Conservation (phyloP, 2,329 filamentous ascomycete species). For the Ceratocystis diversiconidia region DNA sequence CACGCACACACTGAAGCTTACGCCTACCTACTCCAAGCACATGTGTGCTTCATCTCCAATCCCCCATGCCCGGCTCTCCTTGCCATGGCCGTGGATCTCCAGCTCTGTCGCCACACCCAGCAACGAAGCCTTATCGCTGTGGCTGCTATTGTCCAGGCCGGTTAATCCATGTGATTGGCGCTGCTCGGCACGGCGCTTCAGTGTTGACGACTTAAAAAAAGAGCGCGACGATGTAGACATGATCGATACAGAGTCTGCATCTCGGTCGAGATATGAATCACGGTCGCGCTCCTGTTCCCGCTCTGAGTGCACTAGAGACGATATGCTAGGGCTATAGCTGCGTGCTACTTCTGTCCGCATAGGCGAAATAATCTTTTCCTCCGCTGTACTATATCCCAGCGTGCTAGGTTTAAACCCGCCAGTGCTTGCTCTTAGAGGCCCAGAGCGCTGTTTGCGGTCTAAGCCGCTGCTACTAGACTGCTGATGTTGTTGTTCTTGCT, state of each 20-base stretch:
- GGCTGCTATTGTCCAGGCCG: constrained; percentile 28
- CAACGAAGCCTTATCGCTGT: constrained; percentile 30
- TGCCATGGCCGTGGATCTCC: constrained; percentile 38
- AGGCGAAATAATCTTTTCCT: constrained; percentile 28
- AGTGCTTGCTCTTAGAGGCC: constrained; percentile 7
- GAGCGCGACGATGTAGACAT: constrained; percentile 36
- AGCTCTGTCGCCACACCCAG: constrained; percentile 35
- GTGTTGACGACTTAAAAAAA: constrained; percentile 30
- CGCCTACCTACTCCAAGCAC: constrained; percentile 49
- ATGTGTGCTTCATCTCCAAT: constrained; percentile 75
- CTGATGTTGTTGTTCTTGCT: constrained; percentile 8
- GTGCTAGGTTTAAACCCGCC: constrained; percentile 18
- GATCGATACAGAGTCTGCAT: constrained; percentile 32
- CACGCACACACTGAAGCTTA: not conserved
- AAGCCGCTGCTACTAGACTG: not conserved
- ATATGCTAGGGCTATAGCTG: constrained; percentile 9
- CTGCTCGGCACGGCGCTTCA: constrained; percentile 30
- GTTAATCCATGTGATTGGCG: constrained; percentile 31
- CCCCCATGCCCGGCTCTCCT: constrained; percentile 53
- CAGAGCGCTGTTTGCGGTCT: constrained; percentile 15
- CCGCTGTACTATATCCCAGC: constrained; percentile 26
- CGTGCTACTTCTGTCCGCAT: constrained; percentile 20
- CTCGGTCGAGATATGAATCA: constrained; percentile 17
- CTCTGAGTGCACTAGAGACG: constrained; percentile 9
- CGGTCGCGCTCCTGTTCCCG: not conserved